Evolutionary conservation across 371 early-diverging fungal species (phyloP), one percentile per base, ranked within the genome.

Genomic region (Phascolomyces articulosus): DNA sequence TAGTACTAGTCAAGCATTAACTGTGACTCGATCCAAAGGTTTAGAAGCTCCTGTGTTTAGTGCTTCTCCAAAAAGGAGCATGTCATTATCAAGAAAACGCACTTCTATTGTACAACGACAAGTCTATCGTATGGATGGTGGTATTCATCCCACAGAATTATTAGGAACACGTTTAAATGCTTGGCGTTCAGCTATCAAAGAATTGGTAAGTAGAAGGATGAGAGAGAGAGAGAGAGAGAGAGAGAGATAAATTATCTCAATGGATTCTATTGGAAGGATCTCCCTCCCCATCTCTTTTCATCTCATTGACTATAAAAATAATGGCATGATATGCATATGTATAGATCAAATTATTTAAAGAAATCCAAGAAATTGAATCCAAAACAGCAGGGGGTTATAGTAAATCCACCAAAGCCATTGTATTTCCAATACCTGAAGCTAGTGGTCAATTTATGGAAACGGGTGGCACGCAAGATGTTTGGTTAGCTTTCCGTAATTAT

Each of bases 401-500:
- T 21, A 62, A 64, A 20, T 64, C 77, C 9, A 66, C 66, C 49
- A 67, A 55, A 4, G 58, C 60, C 1, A 62, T 83, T 10, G 31
- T 29, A 3, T 15, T 75, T 0, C 83, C 83, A 9, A 75, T 78
- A 21, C 58, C 48, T 0, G 65, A 75, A 11, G 63, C 66, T 18
- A 63, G 66, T 44, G 72, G 74, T 16, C 79, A 78, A 40, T 80
- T 80, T 26, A 60, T 80, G 34, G 75, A 74, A 58, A 47, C 60
- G 2, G 80, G 80, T 20, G 83, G 83, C 24, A 70, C 80, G 20
- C 83, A 80, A 60, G 75, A 77, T n/a, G 72, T 83, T 2, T 83
- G 78, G 78, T 63, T 62, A 2, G 58, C 80, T 0, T 63, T 77
- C 41, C 73, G 79, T 6, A 72, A 78, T 31, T 79, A 76, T 49